A percentile compares a stretch with the other conserved stretches of the same genome.
phyloP scores from a whole-genome alignment of 768 basidiomycete species.

The Inosperma sp. region DNA sequence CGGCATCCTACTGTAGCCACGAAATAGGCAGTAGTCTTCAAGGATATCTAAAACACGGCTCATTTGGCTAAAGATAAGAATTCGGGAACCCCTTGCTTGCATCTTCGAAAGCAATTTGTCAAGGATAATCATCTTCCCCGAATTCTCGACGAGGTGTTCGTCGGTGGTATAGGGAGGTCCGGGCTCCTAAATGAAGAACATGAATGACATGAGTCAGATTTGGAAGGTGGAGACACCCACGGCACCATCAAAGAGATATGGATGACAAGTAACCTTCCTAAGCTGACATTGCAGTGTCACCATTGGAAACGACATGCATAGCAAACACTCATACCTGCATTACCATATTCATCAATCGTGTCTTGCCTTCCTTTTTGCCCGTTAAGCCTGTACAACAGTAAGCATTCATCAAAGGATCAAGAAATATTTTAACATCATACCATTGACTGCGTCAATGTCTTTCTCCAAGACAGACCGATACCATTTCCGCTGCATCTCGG shows the following conservation, averaged over 20 bases:
- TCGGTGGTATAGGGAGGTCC: slow-evolving; percentile 98
- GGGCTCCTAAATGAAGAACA: slow-evolving; percentile 60
- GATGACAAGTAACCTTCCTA: slow-evolving; percentile 86
- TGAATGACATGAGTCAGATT: slow-evolving; percentile 17
- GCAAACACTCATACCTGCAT: slow-evolving; percentile 67
- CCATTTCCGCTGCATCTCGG: slow-evolving; percentile 98
- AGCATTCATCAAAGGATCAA: background rate
- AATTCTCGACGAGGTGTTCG: slow-evolving; percentile 91
- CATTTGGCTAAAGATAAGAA: slow-evolving; percentile 99
- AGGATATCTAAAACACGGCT: slow-evolving; percentile 97
- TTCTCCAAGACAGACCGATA: slow-evolving; percentile 94
- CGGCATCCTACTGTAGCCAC: slow-evolving; percentile 69
- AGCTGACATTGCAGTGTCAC: slow-evolving; percentile 35
- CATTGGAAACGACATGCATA: background rate
- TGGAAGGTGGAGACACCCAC: slow-evolving; percentile 28
- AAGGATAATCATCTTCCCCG: slow-evolving; percentile 95
- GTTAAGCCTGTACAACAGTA: slow-evolving; percentile 57
- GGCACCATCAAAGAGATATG: slow-evolving; percentile 92
- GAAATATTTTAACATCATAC: slow-evolving; percentile 33
- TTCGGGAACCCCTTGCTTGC: slow-evolving; percentile 91
- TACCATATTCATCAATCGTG: slow-evolving; percentile 95
- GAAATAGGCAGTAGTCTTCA: slow-evolving; percentile 95
- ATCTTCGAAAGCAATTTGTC: slow-evolving; percentile 86
- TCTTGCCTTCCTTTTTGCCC: slow-evolving; percentile 98
- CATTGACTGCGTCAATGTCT: slow-evolving; percentile 98